Conservation (phyloP, 179 eudicot species). For the Nepenthes alata region DNA sequence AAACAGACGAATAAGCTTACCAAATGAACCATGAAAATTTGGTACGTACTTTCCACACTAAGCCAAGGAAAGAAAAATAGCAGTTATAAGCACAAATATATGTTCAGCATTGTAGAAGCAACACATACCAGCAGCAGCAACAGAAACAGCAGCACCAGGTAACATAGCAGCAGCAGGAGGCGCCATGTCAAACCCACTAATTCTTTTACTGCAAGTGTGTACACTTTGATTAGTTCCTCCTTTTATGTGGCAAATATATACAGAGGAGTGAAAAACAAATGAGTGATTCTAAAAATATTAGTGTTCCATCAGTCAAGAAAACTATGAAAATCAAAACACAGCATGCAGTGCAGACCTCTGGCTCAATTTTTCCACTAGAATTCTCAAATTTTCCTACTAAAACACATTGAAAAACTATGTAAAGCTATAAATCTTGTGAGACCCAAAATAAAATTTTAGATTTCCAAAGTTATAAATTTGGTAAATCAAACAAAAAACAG, state of each 20-base stretch:
- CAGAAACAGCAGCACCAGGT: slow-evolving; percentile 46
- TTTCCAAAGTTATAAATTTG: too few relatives aligned
- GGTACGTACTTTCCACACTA: slow-evolving; percentile 71
- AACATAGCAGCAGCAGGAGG: slow-evolving; percentile 77
- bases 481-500: too few relatives aligned
- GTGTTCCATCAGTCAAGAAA: too few relatives aligned
- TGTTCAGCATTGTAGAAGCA: slow-evolving; percentile 9
- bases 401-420: too few relatives aligned
- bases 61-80: slow-evolving; percentile 34
- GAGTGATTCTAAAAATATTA: not conserved
- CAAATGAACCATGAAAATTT: slow-evolving; percentile 48
- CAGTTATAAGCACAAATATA: slow-evolving; percentile 34
- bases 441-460: too few relatives aligned
- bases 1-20: slow-evolving; percentile 64
- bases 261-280: too few relatives aligned
- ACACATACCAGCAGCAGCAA: slow-evolving; percentile 51
- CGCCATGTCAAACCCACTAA: slow-evolving; percentile 97
- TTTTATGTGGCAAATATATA: not conserved
- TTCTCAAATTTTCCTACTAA: too few relatives aligned
- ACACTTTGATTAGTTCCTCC: not conserved
- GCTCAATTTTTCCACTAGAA: too few relatives aligned
- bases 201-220: slow-evolving; percentile 65
- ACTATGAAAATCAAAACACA: too few relatives aligned
- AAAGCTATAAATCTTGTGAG: too few relatives aligned
- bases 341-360: too few relatives aligned